Evolutionary conservation across 1,284 basidiomycete genomes (phyloP), one percentile per base, ranked within the genome.

Genomic region (Neolentinus lepideus): DNA sequence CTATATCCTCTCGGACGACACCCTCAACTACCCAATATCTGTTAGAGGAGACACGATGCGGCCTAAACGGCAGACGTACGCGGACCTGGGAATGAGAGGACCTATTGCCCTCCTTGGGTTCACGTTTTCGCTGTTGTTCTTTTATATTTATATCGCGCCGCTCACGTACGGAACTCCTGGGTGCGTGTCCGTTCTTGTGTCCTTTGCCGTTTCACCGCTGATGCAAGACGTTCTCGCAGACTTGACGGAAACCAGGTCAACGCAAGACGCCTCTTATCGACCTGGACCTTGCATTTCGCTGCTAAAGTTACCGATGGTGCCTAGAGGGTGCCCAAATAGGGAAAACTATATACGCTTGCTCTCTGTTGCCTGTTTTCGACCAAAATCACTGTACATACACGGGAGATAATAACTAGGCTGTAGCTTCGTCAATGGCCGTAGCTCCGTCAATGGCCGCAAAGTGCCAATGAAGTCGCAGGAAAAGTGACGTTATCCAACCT

Each of bases 1-100:
- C 73, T 99, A 98, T 72, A 77, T 98, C 59, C 72, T 94, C 53
- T 90, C 91, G 29, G 47, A 50, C 11, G 95, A 98, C 65, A 87
- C 89, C 9, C 86, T 99, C 69, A 95, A 99, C 75, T 96, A 84
- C 68, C 97, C 97, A 1, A 78, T 98, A 58, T 97, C 93, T 1
- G 60, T 78, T 61, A 59, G 71, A 66, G 76, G 93, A 63, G 68
- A 84, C 66, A 56, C 76, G 68, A 66, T 66, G 63, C 79, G 79
- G 56, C 69, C 79, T 53, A 77, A 83, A 55, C 83, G 84, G 9
- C 69, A 72, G 3, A 78, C 84, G 60, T 85, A 84, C 59, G 88
- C 90, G 0, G 87, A 92, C 64, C 75, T 92, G 25, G 85, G 86
- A 31, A 67, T 85, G 62, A 85, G 84, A 59, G 87, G 84, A 26